Evolutionary conservation across 371 early-diverging fungal genomes (phyloP), one percentile per base, ranked within the genome.

Genomic region (Nosema muscidifuracis): DNA sequence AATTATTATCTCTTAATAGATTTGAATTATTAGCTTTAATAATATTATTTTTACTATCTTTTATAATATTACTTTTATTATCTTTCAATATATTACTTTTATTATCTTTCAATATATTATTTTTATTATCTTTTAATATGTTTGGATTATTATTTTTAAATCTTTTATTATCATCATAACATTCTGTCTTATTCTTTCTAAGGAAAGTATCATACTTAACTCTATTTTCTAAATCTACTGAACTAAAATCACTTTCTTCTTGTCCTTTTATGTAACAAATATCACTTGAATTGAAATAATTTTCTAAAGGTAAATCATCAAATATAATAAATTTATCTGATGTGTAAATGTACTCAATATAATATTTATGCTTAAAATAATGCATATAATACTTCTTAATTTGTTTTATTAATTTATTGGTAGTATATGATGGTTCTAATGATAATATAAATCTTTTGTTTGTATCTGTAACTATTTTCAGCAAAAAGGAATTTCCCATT

Each of bases 361-460:
- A n/a, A 20, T 47, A 47, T 47, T 13, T n/a, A 12, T 10, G 4
- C 12, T n/a, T 47, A 47, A 12, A 47, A 47, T 47, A 47, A n/a
- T 47, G 47, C n/a, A n/a, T n/a, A 47, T 10, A 47, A 47, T 47
- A 47, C 6, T n/a, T n/a, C n/a, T 47, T 47, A n/a, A 47, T 20
- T 6, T 12, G 47, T 12, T 47, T n/a, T 47, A 47, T 47, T 10
- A 47, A n/a, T 10, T n/a, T 20, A 4, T 47, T 47, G n/a, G n/a
- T 47, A n/a, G 47, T 47, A 47, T n/a, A 12, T 13, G 4, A 4
- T 47, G 20, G 20, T 3, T 47, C 20, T 10, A n/a, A 3, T n/a
- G 3, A 12, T 47, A 47, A 12, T n/a, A 47, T 47, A 47, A 47
- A 47, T 47, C 47, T 47, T 47, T 47, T 47, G n/a, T 47, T 47